phyloP scores from a whole-genome alignment of 352 stramenopile genomes.

The Globisporangium echinulatum region DNA sequence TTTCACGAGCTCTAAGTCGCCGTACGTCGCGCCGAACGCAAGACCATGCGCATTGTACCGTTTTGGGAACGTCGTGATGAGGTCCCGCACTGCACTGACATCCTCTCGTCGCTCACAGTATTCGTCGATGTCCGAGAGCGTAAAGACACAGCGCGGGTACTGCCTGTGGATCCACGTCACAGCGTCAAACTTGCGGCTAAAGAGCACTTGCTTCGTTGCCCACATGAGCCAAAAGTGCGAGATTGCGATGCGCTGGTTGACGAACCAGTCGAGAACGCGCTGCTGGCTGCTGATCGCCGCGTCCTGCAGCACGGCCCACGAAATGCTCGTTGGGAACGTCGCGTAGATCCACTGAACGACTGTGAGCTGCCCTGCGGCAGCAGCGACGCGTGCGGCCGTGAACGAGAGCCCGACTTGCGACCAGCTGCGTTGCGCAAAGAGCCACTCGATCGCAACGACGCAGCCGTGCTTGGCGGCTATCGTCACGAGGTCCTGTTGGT shows the following conservation, averaged over 20 bases:
- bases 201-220: not conserved
- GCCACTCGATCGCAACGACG: conserved; percentile 2
- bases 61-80: conserved; percentile 1
- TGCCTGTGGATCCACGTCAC: conserved; percentile 5
- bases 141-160: not conserved
- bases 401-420: not conserved
- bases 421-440: conserved; percentile 1
- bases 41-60: conserved; percentile 1
- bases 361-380: not conserved
- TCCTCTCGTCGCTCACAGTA: too few species aligned
- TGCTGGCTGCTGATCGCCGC: conserved; percentile 1
- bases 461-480: not conserved
- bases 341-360: conserved; percentile 1
- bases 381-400: not conserved
- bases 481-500: not conserved
- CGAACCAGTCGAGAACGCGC: conserved; percentile 6
- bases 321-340: not conserved
- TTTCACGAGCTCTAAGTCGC: not conserved
- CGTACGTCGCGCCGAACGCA: conserved; percentile 3
- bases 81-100: too few species aligned
- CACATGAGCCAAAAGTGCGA: not conserved
- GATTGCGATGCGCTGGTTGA: not conserved
- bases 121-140: not conserved
- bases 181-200: not conserved
- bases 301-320: not conserved